Percentiles rank a stretch among this genome's conserved stretches.
Evolutionary conservation across 306 rosid species (phyloP).

Genomic region (Vicia sativa): DNA sequence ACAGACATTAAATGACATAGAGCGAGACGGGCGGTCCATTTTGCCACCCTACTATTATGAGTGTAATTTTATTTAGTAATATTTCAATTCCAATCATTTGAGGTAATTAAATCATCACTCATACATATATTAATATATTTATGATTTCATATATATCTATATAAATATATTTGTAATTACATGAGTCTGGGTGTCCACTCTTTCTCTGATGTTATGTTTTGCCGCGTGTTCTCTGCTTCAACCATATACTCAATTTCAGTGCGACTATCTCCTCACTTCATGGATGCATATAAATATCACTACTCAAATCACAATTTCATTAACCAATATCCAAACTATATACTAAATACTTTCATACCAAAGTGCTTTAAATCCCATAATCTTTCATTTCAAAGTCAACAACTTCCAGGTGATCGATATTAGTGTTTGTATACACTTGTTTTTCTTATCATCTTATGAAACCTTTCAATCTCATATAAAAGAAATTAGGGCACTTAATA

Average conservation of each 20-base stretch:
- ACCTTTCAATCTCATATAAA: not conserved
- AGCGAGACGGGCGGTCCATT: too few relatives aligned
- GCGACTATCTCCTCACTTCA: not conserved
- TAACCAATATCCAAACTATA: not conserved
- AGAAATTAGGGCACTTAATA: not conserved
- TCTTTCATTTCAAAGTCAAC: constrained; percentile 28
- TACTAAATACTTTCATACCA: not conserved
- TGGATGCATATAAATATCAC: constrained; percentile 16
- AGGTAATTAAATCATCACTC: not conserved
- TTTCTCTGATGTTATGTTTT: constrained; percentile 2
- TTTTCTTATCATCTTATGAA: not conserved
- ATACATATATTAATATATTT: too few relatives aligned
- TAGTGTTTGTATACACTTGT: not conserved
- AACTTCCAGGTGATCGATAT: constrained; percentile 26
- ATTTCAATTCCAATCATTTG: not conserved
- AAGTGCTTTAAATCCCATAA: not conserved
- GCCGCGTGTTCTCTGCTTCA: constrained; percentile 5
- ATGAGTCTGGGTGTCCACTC: not conserved
- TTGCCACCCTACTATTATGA: too few relatives aligned
- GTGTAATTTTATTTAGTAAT: too few relatives aligned
- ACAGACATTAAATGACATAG: too few relatives aligned
- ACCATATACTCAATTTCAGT: constrained; percentile 1
- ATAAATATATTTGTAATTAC: too few relatives aligned
- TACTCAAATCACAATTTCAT: not conserved
- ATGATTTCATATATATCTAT: too few relatives aligned